phyloP scores from a whole-genome alignment of 169 alveolate genomes.

The Eimeria tenella region DNA sequence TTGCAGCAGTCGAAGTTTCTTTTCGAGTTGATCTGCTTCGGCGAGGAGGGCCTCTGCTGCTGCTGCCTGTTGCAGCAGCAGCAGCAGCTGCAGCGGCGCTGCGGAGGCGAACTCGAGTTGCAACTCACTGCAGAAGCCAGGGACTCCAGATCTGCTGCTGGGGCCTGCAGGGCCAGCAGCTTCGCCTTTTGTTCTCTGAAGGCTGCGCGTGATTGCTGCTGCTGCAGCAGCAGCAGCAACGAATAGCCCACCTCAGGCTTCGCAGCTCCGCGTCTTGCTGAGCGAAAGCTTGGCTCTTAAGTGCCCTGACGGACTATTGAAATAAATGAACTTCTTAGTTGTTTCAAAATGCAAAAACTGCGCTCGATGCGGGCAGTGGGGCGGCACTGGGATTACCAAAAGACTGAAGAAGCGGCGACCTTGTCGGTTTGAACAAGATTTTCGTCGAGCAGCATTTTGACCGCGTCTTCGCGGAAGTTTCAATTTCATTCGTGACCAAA shows the following conservation, averaged over 20 bases:
- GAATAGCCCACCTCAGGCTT: constrained; percentile 20
- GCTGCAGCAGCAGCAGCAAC: neutral
- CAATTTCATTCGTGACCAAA: neutral
- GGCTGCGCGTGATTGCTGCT: neutral
- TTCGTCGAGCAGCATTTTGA: constrained; percentile 73
- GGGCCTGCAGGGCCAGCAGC: constrained; percentile 2
- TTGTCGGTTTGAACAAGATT: constrained; percentile 68
- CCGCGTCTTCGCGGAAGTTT: constrained; percentile 50
- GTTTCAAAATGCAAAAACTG: neutral
- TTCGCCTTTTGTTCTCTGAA: constrained; percentile 52
- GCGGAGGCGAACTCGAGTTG: neutral
- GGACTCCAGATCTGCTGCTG: neutral
- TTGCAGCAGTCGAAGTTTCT: neutral
- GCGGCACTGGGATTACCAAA: constrained; percentile 30
- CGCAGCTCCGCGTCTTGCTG: constrained; percentile 25
- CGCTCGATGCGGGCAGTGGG: neutral
- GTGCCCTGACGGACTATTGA: constrained; percentile 31
- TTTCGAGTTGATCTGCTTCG: neutral
- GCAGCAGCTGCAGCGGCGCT: neutral
- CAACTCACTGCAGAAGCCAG: neutral
- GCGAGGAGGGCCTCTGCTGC: neutral
- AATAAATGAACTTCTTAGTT: neutral
- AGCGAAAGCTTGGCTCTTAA: constrained; percentile 66
- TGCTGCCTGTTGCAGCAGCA: neutral
- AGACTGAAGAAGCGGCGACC: constrained; percentile 65